Base-by-base conservation (phyloP, 495 filamentous ascomycete genomes). In the Penicillium daleae region DNA sequence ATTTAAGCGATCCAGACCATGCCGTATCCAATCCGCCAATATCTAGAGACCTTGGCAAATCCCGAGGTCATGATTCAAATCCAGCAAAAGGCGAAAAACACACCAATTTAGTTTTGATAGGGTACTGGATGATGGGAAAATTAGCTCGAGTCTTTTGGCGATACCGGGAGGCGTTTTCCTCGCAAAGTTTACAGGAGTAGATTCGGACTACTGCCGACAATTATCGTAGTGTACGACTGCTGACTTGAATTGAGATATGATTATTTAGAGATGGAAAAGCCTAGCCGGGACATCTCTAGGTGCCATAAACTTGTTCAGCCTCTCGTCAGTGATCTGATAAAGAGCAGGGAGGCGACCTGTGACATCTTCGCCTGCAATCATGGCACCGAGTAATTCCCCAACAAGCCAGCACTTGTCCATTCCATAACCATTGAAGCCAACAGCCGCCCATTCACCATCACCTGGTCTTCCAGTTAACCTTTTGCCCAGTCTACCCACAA, bases 331-430 rank as follows among this genome's bases (percentile, higher is more conserved):
- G 33, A 56, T 56, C 32, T 56, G 52, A 56, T 56, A 56, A 1
- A 56, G 52, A 22, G 31, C 31, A 9, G 52, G 52, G n/a, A 56
- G 52, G 7, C 17, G 52, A 35, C 52, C 52, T 3, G 52, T 56
- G 31, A 56, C 32, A 39, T 56, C 52, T 22, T 35, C 52, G n/a
- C 52, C 52, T 7, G 52, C 52, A 24, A 56, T 26, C 52, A 56
- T 56, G 6, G 52, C 52, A 24, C 52, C 52, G 21, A 56, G 52
- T 12, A 39, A 8, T 9, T 56, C 52, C 8, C 52, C 52, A 22
- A 56, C 52, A 13, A 56, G 27, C 52, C 52, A 56, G 52, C 52
- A 56, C 10, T 56, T 56, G 22, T 56, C 52, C 52, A 56, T 56
- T 0, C 52, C 52, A 39, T 56, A 56, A 32, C 52, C 52, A 39